These are phyloP conservation scores for Talaromyces nanjingensis DNA, from an alignment of 495 filamentous ascomycete genomes.

Conservation along the genomic window DNA sequence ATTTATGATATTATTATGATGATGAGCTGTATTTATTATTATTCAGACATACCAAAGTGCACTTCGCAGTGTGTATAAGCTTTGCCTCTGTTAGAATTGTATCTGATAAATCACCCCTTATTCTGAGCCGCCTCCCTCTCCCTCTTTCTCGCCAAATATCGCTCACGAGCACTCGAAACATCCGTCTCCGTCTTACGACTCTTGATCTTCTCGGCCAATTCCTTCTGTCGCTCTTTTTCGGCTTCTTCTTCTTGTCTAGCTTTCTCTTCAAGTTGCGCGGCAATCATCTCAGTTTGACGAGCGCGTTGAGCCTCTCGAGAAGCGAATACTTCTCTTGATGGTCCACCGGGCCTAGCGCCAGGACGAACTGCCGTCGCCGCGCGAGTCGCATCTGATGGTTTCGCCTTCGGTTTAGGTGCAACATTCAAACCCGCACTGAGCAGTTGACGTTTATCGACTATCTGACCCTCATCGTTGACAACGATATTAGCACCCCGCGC, in stretches of 20 bases:
- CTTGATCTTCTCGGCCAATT: conserved; percentile 67
- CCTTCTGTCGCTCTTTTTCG: conserved; percentile 58
- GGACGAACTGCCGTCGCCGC: conserved; percentile 27
- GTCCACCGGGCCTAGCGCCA: conserved; percentile 21
- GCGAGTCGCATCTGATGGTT: conserved; percentile 22
- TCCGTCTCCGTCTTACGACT: conserved; percentile 67
- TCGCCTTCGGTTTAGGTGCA: conserved; percentile 48
- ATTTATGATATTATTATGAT: conserved; percentile 1
- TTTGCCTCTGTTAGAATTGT: not conserved
- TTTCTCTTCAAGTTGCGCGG: conserved; percentile 58
- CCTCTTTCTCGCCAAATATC: conserved; percentile 78
- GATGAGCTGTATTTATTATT: not conserved
- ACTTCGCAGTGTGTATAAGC: not conserved
- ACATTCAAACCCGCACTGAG: conserved; percentile 85
- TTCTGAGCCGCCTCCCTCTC: conserved; percentile 48
- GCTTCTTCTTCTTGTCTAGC: conserved; percentile 73
- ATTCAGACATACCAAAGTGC: not conserved
- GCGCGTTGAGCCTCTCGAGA: conserved; percentile 58
- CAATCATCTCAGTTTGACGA: conserved; percentile 81
- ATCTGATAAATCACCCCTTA: not conserved
- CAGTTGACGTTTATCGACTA: conserved; percentile 89
- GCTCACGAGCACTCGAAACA: conserved; percentile 77
- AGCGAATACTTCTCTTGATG: conserved; percentile 27
- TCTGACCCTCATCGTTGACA: conserved; percentile 88
- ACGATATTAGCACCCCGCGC: conserved; percentile 59